Percentiles rank a stretch among this genome's conserved stretches.
Conservation (phyloP, 2,329 filamentous ascomycete genomes). For the Aspergillus flavus region DNA sequence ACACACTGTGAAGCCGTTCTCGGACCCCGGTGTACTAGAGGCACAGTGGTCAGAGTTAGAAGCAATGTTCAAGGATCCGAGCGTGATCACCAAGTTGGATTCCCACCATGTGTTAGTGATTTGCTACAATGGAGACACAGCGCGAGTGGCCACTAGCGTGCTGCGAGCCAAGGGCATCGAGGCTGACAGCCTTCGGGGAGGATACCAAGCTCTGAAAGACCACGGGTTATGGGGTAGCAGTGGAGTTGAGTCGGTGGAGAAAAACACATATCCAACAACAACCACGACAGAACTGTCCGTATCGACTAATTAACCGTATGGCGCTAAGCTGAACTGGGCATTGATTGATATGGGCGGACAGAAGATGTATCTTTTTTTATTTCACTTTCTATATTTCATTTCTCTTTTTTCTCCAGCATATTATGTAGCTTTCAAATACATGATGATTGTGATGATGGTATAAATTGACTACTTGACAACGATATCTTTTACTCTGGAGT, state of each 20-base stretch:
- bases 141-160: conserved; percentile 58
- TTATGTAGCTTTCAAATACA: not conserved
- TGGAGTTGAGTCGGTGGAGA: conserved; percentile 7
- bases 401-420: not conserved
- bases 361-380: not conserved
- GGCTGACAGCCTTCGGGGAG: conserved; percentile 52
- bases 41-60: conserved; percentile 54
- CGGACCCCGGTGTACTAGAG: conserved; percentile 46
- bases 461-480: not conserved
- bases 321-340: not conserved
- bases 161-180: conserved; percentile 54
- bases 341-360: not conserved
- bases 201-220: conserved; percentile 33
- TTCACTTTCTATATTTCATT: not conserved
- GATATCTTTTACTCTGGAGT: no score
- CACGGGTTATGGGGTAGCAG: conserved; percentile 30
- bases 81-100: conserved; percentile 23
- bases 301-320: conserved; percentile 1
- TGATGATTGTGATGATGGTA: not conserved
- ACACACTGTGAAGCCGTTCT: conserved; percentile 50
- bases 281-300: conserved; percentile 10
- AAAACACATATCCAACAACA: conserved; percentile 2
- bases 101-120: conserved; percentile 49
- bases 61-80: conserved; percentile 39
- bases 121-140: conserved; percentile 59